Evolutionary conservation across 148 eudicot genomes (phyloP), one percentile per base, ranked within the genome.

Genomic region (Bassia scoparia): DNA sequence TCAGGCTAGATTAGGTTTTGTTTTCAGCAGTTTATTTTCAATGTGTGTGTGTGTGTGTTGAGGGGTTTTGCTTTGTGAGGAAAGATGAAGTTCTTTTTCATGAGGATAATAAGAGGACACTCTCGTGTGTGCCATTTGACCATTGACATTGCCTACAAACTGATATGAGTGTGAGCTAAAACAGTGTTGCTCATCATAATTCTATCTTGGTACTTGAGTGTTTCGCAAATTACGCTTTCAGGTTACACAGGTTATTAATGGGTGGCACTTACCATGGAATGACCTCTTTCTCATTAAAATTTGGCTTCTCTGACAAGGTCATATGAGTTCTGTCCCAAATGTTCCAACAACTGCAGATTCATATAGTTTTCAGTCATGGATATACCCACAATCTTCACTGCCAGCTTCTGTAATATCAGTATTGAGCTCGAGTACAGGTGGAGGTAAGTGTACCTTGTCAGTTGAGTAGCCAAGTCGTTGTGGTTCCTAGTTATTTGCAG

Each of bases 321-420:
- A 66, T 74, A 23, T 70, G 46, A 69, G 66, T 58, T 52, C n/a
- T 56, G 55, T 65, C 0, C 59, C 79, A 35, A 74, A 55, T 30
- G 21, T 74, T 31, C 54, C 76, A 58, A 76, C 87, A 37, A 67
- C 76, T 29, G 27, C 78, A 44, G 84, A 74, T 58, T 46, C 54
- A 17, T 76, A 60, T 67, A 64, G 77, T 75, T 76, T 86, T 61
- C 79, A 84, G 76, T 92, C 97, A 12, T 96, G 99, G 99, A 86
- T 92, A 69, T 87, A 92, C 70, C 99, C 99, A 23, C 96, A 96
- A 72, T 88, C 97, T 76, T 84, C 90, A 78, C 77, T 96, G 66
- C 96, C 99, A 63, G 84, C 89, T 72, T 77, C 84, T 62, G 79
- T 89, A 27, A 86, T 96, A 75, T 86, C 94, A 27, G 83, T 90